Percentiles rank a stretch among this genome's conserved stretches.
Evolutionary conservation across 768 basidiomycete genomes (phyloP).

Genomic region (Leccinellum luteum): DNA sequence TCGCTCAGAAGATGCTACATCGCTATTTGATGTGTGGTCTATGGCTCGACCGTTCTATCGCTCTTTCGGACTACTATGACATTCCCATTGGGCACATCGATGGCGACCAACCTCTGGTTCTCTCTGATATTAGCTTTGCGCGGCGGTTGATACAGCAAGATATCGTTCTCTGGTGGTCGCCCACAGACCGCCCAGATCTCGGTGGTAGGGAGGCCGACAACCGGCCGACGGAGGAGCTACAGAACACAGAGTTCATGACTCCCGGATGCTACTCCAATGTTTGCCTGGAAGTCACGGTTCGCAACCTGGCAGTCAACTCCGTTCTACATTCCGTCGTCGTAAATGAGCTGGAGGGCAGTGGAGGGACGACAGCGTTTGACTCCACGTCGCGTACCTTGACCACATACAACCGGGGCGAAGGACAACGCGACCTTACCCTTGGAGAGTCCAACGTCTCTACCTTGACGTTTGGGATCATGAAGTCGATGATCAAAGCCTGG

Average conservation of each 20-base stretch:
- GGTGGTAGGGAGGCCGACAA: slow-evolving; percentile 91
- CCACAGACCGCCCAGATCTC: slow-evolving; percentile 82
- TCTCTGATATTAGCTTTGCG: slow-evolving; percentile 90
- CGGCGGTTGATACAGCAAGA: slow-evolving; percentile 85
- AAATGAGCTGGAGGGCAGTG: slow-evolving; percentile 95
- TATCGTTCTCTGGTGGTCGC: slow-evolving; percentile 96
- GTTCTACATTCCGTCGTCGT: slow-evolving; percentile 92
- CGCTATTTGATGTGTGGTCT: slow-evolving; percentile 76
- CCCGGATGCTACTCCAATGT: slow-evolving; percentile 92
- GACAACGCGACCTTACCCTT: slow-evolving; percentile 66
- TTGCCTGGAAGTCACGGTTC: slow-evolving; percentile 83
- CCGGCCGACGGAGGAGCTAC: slow-evolving; percentile 70
- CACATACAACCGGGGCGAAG: slow-evolving; percentile 71
- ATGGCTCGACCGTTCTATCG: slow-evolving; percentile 78
- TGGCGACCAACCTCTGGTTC: slow-evolving; percentile 81
- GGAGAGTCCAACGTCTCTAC: slow-evolving; percentile 90
- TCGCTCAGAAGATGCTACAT: slow-evolving; percentile 77
- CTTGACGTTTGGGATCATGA: slow-evolving; percentile 81
- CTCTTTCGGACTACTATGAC: slow-evolving; percentile 88
- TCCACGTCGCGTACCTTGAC: slow-evolving; percentile 88
- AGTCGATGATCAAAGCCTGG: slow-evolving; percentile 88
- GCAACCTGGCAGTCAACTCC: slow-evolving; percentile 91
- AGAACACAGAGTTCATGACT: slow-evolving; percentile 78
- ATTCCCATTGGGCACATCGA: slow-evolving; percentile 92
- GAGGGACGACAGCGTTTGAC: slow-evolving; percentile 92